Percentiles rank a stretch among this genome's conserved stretches.
Evolutionary conservation across 2,329 filamentous ascomycete genomes (phyloP).

Genomic region (Elsinoe arachidis): DNA sequence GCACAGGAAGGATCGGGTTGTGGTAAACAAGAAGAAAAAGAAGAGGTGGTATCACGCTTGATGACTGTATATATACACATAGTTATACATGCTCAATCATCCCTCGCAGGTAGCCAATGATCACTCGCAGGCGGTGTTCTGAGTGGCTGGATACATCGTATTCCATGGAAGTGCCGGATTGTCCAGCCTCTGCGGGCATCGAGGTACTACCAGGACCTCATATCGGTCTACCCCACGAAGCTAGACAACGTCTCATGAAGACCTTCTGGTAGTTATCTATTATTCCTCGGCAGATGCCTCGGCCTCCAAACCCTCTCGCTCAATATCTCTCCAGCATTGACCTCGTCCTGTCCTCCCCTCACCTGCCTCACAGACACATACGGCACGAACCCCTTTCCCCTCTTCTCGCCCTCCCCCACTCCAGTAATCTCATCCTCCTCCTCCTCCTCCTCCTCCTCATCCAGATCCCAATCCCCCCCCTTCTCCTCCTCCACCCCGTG

Average conservation of each 20-base stretch:
- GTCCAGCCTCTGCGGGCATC: too few relatives aligned
- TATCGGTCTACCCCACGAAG: too few relatives aligned
- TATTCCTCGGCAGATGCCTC: slow-evolving; percentile 7
- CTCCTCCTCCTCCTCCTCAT: not conserved
- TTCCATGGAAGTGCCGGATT: too few relatives aligned
- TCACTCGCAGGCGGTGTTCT: too few relatives aligned
- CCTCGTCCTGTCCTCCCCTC: not conserved
- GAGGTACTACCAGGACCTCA: slow-evolving; percentile 26
- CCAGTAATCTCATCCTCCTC: not conserved
- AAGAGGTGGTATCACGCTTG: too few relatives aligned
- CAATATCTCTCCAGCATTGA: not conserved
- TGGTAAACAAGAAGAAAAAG: not conserved
- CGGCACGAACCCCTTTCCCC: not conserved
- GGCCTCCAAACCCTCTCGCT: slow-evolving; percentile 9
- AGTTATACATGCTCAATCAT: too few relatives aligned
- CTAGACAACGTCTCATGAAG: not conserved
- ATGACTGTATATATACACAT: too few relatives aligned
- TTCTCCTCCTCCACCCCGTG: not conserved
- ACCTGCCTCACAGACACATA: not conserved
- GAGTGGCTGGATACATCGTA: too few relatives aligned
- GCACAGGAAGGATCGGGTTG: not conserved
- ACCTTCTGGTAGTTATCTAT: not conserved
- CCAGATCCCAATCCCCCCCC: not conserved
- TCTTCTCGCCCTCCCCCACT: not conserved
- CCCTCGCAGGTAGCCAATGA: too few relatives aligned